phyloP scores from a whole-genome alignment of 2,329 filamentous ascomycete species.

The Colletotrichum endophyticum region DNA sequence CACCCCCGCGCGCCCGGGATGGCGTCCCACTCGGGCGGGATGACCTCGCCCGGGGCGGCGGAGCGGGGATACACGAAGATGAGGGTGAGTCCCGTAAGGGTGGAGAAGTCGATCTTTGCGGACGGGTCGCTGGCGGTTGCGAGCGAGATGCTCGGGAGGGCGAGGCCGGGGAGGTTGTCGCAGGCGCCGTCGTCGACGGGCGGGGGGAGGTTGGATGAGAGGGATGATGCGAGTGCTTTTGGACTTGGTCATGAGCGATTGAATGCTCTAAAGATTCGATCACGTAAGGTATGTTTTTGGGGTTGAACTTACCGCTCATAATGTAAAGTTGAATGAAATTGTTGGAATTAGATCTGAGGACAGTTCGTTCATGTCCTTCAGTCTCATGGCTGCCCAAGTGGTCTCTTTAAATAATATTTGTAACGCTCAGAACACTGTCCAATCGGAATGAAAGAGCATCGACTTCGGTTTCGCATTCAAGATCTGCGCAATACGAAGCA shows the following conservation, averaged over 20 bases:
- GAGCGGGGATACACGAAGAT: not conserved
- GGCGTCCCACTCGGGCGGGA: not conserved
- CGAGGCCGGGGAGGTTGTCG: not conserved
- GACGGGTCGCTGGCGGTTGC: not conserved
- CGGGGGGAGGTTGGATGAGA: not conserved
- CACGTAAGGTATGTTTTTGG: no score
- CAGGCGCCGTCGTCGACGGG: not conserved
- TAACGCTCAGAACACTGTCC: no score
- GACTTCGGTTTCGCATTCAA: not conserved
- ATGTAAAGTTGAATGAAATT: not conserved
- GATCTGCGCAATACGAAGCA: not conserved
- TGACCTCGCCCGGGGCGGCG: not conserved
- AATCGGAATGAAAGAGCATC: not conserved
- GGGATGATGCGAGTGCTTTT: not conserved
- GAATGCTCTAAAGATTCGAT: no score
- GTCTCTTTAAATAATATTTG: no score
- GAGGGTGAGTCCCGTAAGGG: accelerated
- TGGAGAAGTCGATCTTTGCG: not conserved
- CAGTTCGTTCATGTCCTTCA: not conserved
- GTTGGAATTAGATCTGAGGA: not conserved
- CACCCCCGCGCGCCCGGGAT: not conserved
- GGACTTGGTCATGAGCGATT: not conserved
- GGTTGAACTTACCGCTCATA: not conserved
- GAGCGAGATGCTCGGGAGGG: not conserved
- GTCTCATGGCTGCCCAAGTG: not conserved